Conservation (phyloP, 176 grass and related monocot species). For the Hordeum marinum region DNA sequence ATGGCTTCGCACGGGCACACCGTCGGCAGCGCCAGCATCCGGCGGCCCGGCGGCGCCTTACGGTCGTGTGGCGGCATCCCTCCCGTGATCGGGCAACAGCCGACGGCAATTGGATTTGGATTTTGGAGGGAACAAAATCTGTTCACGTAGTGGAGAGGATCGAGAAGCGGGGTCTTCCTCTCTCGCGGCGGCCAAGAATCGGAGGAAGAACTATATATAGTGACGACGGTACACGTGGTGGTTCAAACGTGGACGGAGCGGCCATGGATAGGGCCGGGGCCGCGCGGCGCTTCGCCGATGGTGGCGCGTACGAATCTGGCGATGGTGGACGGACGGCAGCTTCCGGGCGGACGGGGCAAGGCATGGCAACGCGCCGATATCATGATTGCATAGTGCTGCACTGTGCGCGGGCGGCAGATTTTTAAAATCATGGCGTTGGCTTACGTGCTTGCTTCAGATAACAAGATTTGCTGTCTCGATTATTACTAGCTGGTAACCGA, state of each 20-base stretch:
- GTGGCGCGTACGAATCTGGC: background rate
- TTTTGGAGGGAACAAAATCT: background rate
- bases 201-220: slow-evolving; percentile 21
- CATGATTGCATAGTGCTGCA: background rate
- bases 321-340: background rate
- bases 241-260: slow-evolving; percentile 4
- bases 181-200: slow-evolving; percentile 11
- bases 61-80: background rate
- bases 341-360: background rate
- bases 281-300: background rate
- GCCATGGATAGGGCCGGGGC: background rate
- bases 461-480: background rate
- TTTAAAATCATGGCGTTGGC: background rate
- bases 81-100: background rate
- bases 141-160: background rate
- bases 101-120: background rate
- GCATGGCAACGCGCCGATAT: background rate
- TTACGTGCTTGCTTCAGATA: background rate
- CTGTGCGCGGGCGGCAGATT: background rate
- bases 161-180: background rate
- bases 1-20: slow-evolving; percentile 67
- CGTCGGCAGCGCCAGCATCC: slow-evolving; percentile 46
- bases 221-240: background rate
- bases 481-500: background rate
- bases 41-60: background rate